Evolutionary conservation across 768 basidiomycete species (phyloP).

Genomic region (Serendipita vermifera): DNA sequence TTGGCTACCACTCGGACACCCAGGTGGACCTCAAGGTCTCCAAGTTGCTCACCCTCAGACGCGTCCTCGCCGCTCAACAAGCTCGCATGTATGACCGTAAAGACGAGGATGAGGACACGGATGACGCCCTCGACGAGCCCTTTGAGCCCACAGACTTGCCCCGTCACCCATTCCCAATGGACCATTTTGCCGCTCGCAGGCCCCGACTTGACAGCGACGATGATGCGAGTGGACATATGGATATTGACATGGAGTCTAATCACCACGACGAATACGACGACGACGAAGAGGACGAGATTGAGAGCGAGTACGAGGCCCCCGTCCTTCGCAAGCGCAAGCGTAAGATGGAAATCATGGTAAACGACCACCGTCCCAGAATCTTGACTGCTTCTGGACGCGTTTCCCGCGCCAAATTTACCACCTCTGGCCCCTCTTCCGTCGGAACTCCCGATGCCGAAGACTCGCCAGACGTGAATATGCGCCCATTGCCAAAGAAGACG

Average conservation of each 20-base stretch:
- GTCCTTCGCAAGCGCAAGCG: slow-evolving; percentile 9
- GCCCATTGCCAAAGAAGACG: slow-evolving; percentile 2
- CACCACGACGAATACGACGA: slow-evolving; percentile 6
- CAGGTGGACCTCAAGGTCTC: background rate
- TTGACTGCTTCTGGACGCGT: background rate
- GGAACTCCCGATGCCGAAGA: slow-evolving; percentile 9
- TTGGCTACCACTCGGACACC: slow-evolving; percentile 9
- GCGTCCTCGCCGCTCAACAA: background rate
- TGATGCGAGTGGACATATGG: background rate
- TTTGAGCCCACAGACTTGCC: slow-evolving; percentile 5
- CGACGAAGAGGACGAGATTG: background rate
- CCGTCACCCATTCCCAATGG: background rate
- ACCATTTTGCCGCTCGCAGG: background rate
- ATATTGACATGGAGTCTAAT: background rate
- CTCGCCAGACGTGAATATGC: slow-evolving; percentile 7
- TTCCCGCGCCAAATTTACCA: slow-evolving; percentile 3
- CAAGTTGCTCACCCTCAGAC: slow-evolving; percentile 7
- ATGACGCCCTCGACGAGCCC: slow-evolving; percentile 9
- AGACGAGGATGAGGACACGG: slow-evolving; percentile 5
- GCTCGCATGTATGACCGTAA: slow-evolving; percentile 3
- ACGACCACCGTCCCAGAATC: background rate
- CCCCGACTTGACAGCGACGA: slow-evolving; percentile 1
- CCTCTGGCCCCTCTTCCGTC: slow-evolving; percentile 1
- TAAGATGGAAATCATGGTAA: background rate
- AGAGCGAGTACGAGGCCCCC: slow-evolving; percentile 9